A percentile compares a stretch with the other conserved stretches of the same genome.
These are phyloP conservation scores for Euphorbia pulcherrima DNA, from an alignment of 345 rosid species.

Conservation along the genomic window DNA sequence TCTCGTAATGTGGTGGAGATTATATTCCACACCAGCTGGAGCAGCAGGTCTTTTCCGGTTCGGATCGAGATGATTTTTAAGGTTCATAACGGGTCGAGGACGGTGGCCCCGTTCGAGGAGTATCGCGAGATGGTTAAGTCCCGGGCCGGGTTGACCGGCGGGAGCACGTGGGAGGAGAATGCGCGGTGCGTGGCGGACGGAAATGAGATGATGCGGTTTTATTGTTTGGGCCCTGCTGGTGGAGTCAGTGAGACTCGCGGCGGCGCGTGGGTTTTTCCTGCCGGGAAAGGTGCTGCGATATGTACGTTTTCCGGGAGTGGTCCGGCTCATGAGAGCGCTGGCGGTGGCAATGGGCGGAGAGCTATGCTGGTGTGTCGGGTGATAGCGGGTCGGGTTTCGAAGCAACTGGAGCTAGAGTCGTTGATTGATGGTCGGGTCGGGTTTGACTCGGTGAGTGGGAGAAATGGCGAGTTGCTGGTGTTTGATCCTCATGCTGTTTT, in stretches of 20 bases:
- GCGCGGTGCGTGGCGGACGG: conserved; percentile 90
- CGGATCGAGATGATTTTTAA: conserved; percentile 83
- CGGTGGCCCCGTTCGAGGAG: conserved; percentile 77
- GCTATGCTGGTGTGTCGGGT: conserved; percentile 96
- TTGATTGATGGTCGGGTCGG: conserved; percentile 44
- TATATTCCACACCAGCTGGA: conserved; percentile 92
- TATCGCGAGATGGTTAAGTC: conserved; percentile 70
- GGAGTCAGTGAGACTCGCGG: conserved; percentile 17
- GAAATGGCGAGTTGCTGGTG: conserved; percentile 74
- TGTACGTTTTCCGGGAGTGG: conserved; percentile 79
- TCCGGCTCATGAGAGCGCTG: conserved; percentile 71
- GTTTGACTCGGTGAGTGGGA: conserved; percentile 87
- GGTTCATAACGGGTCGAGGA: conserved; percentile 72
- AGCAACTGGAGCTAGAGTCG: conserved; percentile 40
- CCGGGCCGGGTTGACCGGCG: conserved; percentile 37
- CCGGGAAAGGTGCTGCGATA: conserved; percentile 55
- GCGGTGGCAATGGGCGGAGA: conserved; percentile 76
- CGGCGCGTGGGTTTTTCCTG: conserved; percentile 56
- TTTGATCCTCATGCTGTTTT: conserved; percentile 83
- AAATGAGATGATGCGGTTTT: conserved; percentile 94
- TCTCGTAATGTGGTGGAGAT: conserved; percentile 92
- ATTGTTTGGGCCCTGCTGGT: conserved; percentile 65
- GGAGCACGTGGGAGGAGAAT: conserved; percentile 51
- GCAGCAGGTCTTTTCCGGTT: conserved; percentile 68
- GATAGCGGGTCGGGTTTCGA: conserved; percentile 78